Evolutionary conservation across 495 filamentous ascomycete genomes (phyloP).

Genomic region (Penicillium manginii): DNA sequence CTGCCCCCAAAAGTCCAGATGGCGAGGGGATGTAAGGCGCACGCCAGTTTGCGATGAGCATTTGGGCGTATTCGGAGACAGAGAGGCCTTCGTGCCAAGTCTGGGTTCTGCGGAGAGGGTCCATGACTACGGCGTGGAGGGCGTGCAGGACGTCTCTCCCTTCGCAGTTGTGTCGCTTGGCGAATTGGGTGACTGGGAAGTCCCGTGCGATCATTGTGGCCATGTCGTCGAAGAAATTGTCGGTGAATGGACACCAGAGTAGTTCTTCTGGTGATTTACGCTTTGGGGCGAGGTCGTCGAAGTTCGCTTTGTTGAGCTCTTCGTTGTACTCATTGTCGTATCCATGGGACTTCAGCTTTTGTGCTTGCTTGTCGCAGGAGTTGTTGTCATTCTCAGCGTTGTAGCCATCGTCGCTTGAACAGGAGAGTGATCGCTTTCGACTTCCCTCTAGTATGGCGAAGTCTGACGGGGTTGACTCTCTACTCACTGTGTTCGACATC

Average conservation of each 20-base stretch:
- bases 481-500: neutral
- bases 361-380: neutral
- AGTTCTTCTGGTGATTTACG: neutral
- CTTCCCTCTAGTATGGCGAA: neutral
- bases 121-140: constrained; percentile 21
- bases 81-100: constrained; percentile 5
- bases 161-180: constrained; percentile 19
- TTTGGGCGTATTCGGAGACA: constrained; percentile 16
- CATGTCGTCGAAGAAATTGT: constrained; percentile 27
- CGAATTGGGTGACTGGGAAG: constrained; percentile 28
- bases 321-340: too few species aligned
- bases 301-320: too few species aligned
- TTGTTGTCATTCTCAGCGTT: too few species aligned
- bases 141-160: constrained; percentile 18
- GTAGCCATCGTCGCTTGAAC: too few species aligned
- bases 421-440: neutral
- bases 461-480: neutral
- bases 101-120: constrained; percentile 14
- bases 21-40: neutral
- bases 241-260: constrained; percentile 11
- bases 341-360: neutral
- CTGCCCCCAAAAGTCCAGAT: neutral
- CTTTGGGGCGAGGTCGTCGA: too few species aligned
- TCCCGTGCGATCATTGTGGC: constrained; percentile 10
- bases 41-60: constrained; percentile 22